These are phyloP conservation scores for Phaeosphaeriaceae sp. DNA, from an alignment of 2,329 filamentous ascomycete species.

Conservation along the genomic window DNA sequence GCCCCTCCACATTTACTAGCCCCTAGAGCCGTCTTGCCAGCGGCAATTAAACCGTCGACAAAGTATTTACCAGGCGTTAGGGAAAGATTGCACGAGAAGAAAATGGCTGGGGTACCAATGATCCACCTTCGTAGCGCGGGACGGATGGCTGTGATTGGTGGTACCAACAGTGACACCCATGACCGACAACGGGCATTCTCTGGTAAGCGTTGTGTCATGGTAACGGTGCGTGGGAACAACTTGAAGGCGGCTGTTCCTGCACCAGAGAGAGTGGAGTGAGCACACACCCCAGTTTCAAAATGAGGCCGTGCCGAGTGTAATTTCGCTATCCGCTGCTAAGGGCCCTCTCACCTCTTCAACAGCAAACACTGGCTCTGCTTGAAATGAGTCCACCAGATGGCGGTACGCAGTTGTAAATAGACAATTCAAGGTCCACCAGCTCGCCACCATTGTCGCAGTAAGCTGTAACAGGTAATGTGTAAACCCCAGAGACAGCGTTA, in stretches of 20 bases:
- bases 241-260: conserved; percentile 33
- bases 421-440: conserved; percentile 5
- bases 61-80: conserved; percentile 31
- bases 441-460: conserved; percentile 15
- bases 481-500: conserved; percentile 5
- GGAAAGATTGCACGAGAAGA: conserved; percentile 45
- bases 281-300: conserved; percentile 39
- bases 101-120: conserved; percentile 24
- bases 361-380: conserved; percentile 27
- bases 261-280: conserved; percentile 22
- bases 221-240: conserved; percentile 19
- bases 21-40: conserved; percentile 29
- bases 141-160: conserved; percentile 30
- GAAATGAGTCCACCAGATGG: conserved; percentile 21
- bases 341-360: conserved; percentile 14
- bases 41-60: conserved; percentile 35
- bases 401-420: conserved; percentile 13
- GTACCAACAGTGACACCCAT: conserved; percentile 35
- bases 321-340: conserved; percentile 40
- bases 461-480: conserved; percentile 3
- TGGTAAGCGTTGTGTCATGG: conserved; percentile 20
- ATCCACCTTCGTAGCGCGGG: conserved; percentile 13
- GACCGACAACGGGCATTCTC: conserved; percentile 26
- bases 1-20: conserved; percentile 27
- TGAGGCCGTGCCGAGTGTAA: conserved; percentile 31